Evolutionary conservation across 257 asterid genomes (phyloP).

Genomic region (Forsythia viridissima): DNA sequence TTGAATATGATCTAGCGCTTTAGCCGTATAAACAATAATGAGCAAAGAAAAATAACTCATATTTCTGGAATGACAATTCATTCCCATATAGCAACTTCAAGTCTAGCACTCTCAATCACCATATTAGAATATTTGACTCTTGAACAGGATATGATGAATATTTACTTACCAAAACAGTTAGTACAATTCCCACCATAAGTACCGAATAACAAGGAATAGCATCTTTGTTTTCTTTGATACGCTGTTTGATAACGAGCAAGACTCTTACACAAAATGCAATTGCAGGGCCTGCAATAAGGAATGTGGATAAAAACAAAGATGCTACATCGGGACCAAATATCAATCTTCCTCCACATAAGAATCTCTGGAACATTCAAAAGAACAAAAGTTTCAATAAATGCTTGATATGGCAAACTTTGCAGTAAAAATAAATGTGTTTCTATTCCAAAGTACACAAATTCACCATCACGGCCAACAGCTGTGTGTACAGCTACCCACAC

Average conservation of each 20-base stretch:
- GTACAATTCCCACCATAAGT: slow-evolving; percentile 53
- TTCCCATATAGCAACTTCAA: slow-evolving; percentile 13
- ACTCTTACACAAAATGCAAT: slow-evolving; percentile 63
- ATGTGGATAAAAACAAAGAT: slow-evolving; percentile 61
- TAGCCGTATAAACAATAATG: background rate
- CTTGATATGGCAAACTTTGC: background rate
- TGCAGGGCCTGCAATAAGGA: slow-evolving; percentile 65
- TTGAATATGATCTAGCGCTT: background rate
- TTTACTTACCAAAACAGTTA: slow-evolving; percentile 65
- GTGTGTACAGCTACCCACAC: background rate
- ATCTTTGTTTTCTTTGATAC: slow-evolving; percentile 37
- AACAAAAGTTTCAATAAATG: slow-evolving; percentile 16
- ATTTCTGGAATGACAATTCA: background rate
- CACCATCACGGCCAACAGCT: background rate
- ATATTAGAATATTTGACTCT: background rate
- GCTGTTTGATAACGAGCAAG: slow-evolving; percentile 34
- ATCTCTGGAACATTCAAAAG: slow-evolving; percentile 56
- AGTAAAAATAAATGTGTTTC: slow-evolving; percentile 5
- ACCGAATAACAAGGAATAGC: slow-evolving; percentile 62
- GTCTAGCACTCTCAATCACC: background rate
- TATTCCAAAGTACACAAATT: background rate
- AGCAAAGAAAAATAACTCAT: background rate
- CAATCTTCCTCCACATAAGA: slow-evolving; percentile 89
- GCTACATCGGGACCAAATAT: slow-evolving; percentile 86
- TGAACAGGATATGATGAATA: background rate